Evolutionary conservation across 805 yeast species (phyloP), one percentile per base, ranked within the genome.

Genomic region (Teunomyces cretensis): DNA sequence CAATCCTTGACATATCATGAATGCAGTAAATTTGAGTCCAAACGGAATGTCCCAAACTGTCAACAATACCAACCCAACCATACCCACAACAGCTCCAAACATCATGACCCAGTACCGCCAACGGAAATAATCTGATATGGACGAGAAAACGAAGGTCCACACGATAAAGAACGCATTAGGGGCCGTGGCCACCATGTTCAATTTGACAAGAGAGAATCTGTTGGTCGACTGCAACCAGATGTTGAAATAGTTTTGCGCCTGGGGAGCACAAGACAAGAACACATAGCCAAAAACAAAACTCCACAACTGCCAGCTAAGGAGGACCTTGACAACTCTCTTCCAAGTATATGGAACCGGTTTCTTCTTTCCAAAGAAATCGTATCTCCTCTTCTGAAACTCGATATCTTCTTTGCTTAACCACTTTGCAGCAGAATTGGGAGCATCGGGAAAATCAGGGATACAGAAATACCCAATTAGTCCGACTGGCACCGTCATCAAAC

Each of bases 381-480:
- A 28, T 14, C 50, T 24, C 26, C 38, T 41, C 3, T 33, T 30
- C 38, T 30, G 42, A 8, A 47, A 27, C 37, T 41, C 38, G 16
- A 22, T 40, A 17, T 47, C 44, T 7, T 42, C 30, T 8, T 27
- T 16, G 6, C 32, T 44, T 9, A 47, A 33, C 50, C 50, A 47
- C 6, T n/a, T 4, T 12, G 50, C 50, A 17, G 40, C 13, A 8
- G 30, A 22, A 9, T 38, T 35, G 19, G 49, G 26, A 30, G 41
- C 30, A 4, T 36, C 46, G 7, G 70, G 67, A 4, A 57, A 50
- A 35, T 80, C 83, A 4, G 84, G 84, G 41, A 78, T 67, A 3
- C 70, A 58, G 43, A 72, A 65, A 48, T 68, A 67, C 0, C 76
- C 76, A 9, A 56, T 33, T 2, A 70, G 12, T 0, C 75, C 76